A percentile compares a stretch with the other conserved stretches of the same genome.
phyloP scores from a whole-genome alignment of 495 filamentous ascomycete genomes.

The Neurospora sp. region DNA sequence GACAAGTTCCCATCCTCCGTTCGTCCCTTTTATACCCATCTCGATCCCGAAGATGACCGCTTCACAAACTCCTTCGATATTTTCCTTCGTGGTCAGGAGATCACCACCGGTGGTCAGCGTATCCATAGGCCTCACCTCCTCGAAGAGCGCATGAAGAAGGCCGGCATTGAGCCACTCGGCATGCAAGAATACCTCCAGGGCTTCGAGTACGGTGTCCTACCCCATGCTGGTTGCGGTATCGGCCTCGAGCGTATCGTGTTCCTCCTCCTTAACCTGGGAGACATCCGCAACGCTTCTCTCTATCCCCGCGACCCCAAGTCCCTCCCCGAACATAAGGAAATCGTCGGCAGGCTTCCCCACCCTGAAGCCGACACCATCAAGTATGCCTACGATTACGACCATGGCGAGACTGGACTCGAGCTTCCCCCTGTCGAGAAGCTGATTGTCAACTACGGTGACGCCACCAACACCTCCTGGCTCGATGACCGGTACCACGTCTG shows the following conservation, averaged over 20 bases:
- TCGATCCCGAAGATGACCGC: conserved; percentile 60
- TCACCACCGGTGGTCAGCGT: conserved; percentile 84
- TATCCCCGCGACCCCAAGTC: conserved; percentile 80
- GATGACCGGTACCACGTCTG: conserved; percentile 76
- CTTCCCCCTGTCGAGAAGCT: conserved; percentile 69
- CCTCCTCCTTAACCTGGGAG: conserved; percentile 72
- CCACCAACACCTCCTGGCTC: conserved; percentile 78
- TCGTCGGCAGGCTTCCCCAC: conserved; percentile 51
- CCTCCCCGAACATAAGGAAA: conserved; percentile 45
- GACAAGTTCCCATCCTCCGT: conserved; percentile 85
- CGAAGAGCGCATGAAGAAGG: conserved; percentile 63
- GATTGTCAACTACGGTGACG: conserved; percentile 82
- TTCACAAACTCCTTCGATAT: conserved; percentile 93
- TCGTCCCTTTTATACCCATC: conserved; percentile 91
- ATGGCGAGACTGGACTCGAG: conserved; percentile 35
- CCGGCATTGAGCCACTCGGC: conserved; percentile 60
- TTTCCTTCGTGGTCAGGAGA: conserved; percentile 89
- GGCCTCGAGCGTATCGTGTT: conserved; percentile 82
- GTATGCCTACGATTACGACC: conserved; percentile 36
- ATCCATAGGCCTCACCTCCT: conserved; percentile 72
- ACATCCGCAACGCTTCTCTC: conserved; percentile 78
- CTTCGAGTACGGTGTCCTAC: conserved; percentile 81
- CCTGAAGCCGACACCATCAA: conserved; percentile 66
- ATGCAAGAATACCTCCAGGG: conserved; percentile 86
- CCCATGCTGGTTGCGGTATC: conserved; percentile 84